Conservation (phyloP, 1,284 basidiomycete species). For the Agaricales sp. region DNA sequence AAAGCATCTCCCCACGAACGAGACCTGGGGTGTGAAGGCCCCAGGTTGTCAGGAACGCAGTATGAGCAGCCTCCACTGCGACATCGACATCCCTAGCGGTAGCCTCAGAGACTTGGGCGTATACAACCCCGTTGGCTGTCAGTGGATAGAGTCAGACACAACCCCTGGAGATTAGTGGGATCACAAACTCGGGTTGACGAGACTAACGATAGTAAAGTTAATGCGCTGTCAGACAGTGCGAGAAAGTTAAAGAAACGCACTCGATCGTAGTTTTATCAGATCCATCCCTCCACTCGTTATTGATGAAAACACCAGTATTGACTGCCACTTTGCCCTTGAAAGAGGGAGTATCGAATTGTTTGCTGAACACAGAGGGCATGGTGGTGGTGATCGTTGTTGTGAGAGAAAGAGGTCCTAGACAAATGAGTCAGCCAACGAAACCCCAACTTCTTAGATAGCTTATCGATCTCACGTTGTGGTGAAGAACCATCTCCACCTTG, state of each 20-base stretch:
- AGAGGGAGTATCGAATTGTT: slow-evolving; percentile 54
- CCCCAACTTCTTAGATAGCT: too few relatives aligned
- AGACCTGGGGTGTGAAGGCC: slow-evolving; percentile 56
- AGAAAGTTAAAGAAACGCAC: slow-evolving; percentile 39
- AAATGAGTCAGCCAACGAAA: too few relatives aligned
- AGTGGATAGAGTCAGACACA: too few relatives aligned
- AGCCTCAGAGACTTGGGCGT: slow-evolving; percentile 61
- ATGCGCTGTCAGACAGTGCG: too few relatives aligned
- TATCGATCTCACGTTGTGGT: too few relatives aligned
- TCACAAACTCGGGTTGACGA: slow-evolving; percentile 60
- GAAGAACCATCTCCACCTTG: too few relatives aligned
- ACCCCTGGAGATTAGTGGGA: too few relatives aligned
- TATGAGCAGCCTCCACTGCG: slow-evolving; percentile 71
- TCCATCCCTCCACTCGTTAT: slow-evolving; percentile 72
- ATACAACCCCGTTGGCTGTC: slow-evolving; percentile 57
- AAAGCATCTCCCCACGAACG: slow-evolving; percentile 53
- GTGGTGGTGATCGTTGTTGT: too few relatives aligned
- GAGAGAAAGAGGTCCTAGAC: too few relatives aligned
- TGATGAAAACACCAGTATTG: slow-evolving; percentile 73
- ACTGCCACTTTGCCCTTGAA: slow-evolving; percentile 68
- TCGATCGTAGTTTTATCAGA: slow-evolving; percentile 56
- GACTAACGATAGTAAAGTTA: slow-evolving; percentile 26
- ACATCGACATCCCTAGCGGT: slow-evolving; percentile 62
- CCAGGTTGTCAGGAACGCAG: slow-evolving; percentile 70
- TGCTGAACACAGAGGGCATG: slow-evolving; percentile 37